Percentiles rank a stretch among this genome's conserved stretches.
Evolutionary conservation across 2,329 filamentous ascomycete species (phyloP).

Genomic region (Aspergillus sp.): DNA sequence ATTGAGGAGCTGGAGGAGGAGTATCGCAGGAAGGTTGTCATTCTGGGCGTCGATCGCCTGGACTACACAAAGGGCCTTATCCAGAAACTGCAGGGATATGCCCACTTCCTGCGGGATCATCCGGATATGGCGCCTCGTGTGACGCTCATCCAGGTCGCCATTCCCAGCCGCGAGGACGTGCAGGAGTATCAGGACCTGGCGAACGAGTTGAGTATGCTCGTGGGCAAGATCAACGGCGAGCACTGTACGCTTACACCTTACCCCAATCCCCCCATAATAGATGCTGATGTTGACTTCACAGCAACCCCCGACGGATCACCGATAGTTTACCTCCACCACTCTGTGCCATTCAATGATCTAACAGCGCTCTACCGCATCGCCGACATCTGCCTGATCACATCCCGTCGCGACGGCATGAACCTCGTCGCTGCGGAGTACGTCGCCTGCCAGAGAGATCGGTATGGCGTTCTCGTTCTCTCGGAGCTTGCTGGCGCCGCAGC

Average conservation of each 20-base stretch:
- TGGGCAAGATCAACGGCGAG: slow-evolving; percentile 90
- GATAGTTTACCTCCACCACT: slow-evolving; percentile 94
- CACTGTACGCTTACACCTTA: slow-evolving; percentile 56
- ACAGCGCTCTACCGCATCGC: slow-evolving; percentile 89
- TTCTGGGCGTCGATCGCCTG: slow-evolving; percentile 88
- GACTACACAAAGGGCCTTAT: slow-evolving; percentile 98
- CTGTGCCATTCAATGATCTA: slow-evolving; percentile 87
- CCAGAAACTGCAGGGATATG: slow-evolving; percentile 88
- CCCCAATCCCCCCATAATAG: too few species aligned
- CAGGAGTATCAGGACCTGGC: slow-evolving; percentile 94
- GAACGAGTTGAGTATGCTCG: slow-evolving; percentile 85
- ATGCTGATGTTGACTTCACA: slow-evolving; percentile 19
- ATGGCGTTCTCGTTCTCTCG: slow-evolving; percentile 89
- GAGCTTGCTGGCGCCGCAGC: slow-evolving; percentile 95
- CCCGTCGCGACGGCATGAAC: slow-evolving; percentile 94
- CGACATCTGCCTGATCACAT: slow-evolving; percentile 84
- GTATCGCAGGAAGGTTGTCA: slow-evolving; percentile 86
- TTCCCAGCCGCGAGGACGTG: slow-evolving; percentile 80
- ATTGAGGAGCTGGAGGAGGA: slow-evolving; percentile 76
- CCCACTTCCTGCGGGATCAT: slow-evolving; percentile 87
- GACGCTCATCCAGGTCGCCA: slow-evolving; percentile 87
- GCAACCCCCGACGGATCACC: slow-evolving; percentile 92
- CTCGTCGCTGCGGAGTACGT: slow-evolving; percentile 97
- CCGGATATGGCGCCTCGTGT: slow-evolving; percentile 94
- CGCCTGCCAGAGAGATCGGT: slow-evolving; percentile 78